Base-by-base conservation (phyloP, 257 asterid species). In the Nicotiana otophora region DNA sequence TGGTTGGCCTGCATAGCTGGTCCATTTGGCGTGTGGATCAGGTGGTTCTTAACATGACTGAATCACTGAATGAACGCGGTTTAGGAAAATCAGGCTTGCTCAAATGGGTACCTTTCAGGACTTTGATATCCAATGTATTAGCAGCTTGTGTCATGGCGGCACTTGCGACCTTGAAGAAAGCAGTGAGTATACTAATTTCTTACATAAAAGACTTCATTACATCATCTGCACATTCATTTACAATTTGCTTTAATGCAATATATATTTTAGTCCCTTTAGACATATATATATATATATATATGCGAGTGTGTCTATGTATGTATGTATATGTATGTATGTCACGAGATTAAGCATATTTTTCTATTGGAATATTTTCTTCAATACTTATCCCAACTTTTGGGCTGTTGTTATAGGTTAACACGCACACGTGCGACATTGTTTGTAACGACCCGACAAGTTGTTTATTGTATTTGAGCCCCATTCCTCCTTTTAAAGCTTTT, bases 121-220 rank as follows among this genome's bases (percentile, higher is more conserved):
- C 99, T 77, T 93, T 96, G 68, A 91, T 92, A 74, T 98, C 99
- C 48, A 94, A 96, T 86, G 92, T 93, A 67, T 83, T 88, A 78
- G 99, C 99, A 77, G 95, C 98, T 82, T 91, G 91, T 83, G 26
- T 86, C 19, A 96, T 96, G 99, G 99, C 98, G 77, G 93, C 95
- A 17, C 81, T 96, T 23, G 95, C 97, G 86, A 86, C 90, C 7
- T 80, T 92, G 3, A 93, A 91, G 87, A 91, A 87, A 89, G 90
- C 87, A 58, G 99, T 96, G 88, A 85, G 77, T 12, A 74, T 23
- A 28, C 30, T 1, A 28, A 28, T 28, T 28, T 2, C 30, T 28
- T 28, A 28, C 30, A 28, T 28, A 28, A 28, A 28, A 28, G 30
- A 28, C 30, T 28, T 2, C 30, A 28, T 28, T 28, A 28, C 30